Evolutionary conservation across 2,329 filamentous ascomycete genomes (phyloP), one percentile per base, ranked within the genome.

Genomic region (Hypoxylon sp.): DNA sequence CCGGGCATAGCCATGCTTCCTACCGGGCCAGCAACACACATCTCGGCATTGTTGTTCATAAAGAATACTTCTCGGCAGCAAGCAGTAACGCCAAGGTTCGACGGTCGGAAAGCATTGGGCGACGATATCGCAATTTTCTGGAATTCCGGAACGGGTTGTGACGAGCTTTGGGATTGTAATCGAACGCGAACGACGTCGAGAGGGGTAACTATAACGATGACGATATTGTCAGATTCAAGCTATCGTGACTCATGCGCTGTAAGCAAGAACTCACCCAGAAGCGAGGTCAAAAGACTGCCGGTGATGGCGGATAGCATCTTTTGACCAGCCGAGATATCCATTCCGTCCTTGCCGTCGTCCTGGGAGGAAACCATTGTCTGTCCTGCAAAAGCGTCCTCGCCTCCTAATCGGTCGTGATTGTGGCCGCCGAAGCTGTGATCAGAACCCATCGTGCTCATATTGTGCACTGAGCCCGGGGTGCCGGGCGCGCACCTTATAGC

Each of bases 41-140:
- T 86, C 56, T 92, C 88, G 20, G 88, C 84, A 73, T 88, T 90
- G 71, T 96, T 93, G 65, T 92, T 93, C 63, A 94, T 87, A 82
- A 96, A 99, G 75, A 98, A 99, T 29, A 99, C 94, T 74, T 99
- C 94, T 60, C 95, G 88, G 73, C 95, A 99, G 77, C 95, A 99
- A 33, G 93, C 88, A 13, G 93, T 97, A 51, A 98, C 91, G 59
- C 95, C 95, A 46, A 98, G 84, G 69, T 94, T 91, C 24, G 90
- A 74, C 2, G 84, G 87, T 52, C 92, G 91, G 45, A 95, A 83
- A 63, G 88, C 85, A 61, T 86, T 87, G 66, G 88, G 73, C 71
- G 83, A 77, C 67, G 83, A 75, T 70, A 86, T 65, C 68, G 83
- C 73, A 73, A 88, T 74, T 75, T 81, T 79, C 71, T 83, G 77